Evolutionary conservation across 2,329 filamentous ascomycete species (phyloP).

Genomic region (Beauveria sp.): DNA sequence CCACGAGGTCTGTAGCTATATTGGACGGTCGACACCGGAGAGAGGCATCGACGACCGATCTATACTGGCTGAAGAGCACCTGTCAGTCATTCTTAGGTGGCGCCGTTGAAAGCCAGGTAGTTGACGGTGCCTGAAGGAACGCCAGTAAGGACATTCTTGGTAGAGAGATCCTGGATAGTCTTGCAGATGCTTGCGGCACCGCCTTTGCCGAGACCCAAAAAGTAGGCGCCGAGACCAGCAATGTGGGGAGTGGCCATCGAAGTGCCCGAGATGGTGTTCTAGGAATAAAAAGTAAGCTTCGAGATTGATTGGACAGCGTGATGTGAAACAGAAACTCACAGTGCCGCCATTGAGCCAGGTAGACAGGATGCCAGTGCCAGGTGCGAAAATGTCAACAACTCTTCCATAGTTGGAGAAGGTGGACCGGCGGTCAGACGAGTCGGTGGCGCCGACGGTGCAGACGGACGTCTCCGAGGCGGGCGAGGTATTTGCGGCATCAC

Average conservation of each 20-base stretch:
- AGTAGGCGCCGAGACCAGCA: slow-evolving; percentile 53
- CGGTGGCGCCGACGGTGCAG: slow-evolving; percentile 42
- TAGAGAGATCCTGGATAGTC: slow-evolving; percentile 33
- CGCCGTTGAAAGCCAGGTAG: slow-evolving; percentile 27
- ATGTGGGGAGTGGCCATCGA: slow-evolving; percentile 57
- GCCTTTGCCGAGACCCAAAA: slow-evolving; percentile 41
- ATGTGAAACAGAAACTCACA: not conserved
- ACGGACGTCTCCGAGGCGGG: slow-evolving; percentile 41
- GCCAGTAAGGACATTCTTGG: slow-evolving; percentile 29
- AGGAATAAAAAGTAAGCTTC: not conserved
- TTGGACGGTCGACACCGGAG: no score
- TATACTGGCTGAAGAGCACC: no score
- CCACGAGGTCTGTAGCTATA: no score
- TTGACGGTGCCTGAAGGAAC: slow-evolving; percentile 28
- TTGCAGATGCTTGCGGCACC: slow-evolving; percentile 28
- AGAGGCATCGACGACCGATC: no score
- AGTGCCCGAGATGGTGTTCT: slow-evolving; percentile 37
- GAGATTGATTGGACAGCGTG: not conserved
- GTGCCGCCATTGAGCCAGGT: slow-evolving; percentile 19
- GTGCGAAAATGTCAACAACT: slow-evolving; percentile 23
- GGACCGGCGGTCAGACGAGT: slow-evolving; percentile 32
- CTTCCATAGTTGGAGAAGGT: slow-evolving; percentile 45
- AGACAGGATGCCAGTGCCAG: slow-evolving; percentile 33
- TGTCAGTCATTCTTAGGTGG: not conserved
- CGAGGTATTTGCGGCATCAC: slow-evolving; percentile 36